Base-by-base conservation (phyloP, 129 eudicot genomes). In the Deinandra increscens region DNA sequence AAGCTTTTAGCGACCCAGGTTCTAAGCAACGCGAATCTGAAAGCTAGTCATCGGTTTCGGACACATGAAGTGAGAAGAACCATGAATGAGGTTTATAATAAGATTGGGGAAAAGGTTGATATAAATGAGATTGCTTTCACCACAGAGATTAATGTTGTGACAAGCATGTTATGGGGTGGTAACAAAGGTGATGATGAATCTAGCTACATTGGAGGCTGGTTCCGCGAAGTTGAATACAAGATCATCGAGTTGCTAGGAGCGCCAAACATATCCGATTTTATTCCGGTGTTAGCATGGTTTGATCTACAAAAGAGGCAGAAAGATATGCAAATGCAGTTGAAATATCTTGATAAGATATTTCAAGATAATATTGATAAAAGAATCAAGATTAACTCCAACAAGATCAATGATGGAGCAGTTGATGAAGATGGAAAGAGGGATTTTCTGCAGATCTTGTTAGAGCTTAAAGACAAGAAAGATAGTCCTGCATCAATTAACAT, bases 141-240 rank as follows among this genome's bases (percentile, higher is more conserved):
- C 41, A 58, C 64, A 0, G 19, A 13, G 18, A 4, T 58, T 12
- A 58, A 58, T 58, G 41, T 58, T 58, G 64, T 58, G 39, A 58
- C 64, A 58, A 58, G 64, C 20, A 58, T 58, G 18, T 26, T 58
- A 26, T 58, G 64, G 64, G 64, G 64, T 58, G 2, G 10, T 58
- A 58, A 41, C 64, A 58, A 58, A 58, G 17, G 12, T 17, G 17
- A 18, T 15, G 26, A 18, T 15, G 26, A 15, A 39, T 15, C 56
- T 49, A 49, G 56, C 26, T 0, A 17, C 5, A 58, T 58, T 29
- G 64, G 41, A 29, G 64, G 29, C 5, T 19, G 64, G 39, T 58
- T 58, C 1, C 64, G 38, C 2, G 41, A 58, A 29, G 64, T 58
- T 13, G 64, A 58, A 31, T 4, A 1, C 10, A 58, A 58, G 4